phyloP scores from a whole-genome alignment of 2,329 filamentous ascomycete species.

The Phyllosticta citribraziliensis region DNA sequence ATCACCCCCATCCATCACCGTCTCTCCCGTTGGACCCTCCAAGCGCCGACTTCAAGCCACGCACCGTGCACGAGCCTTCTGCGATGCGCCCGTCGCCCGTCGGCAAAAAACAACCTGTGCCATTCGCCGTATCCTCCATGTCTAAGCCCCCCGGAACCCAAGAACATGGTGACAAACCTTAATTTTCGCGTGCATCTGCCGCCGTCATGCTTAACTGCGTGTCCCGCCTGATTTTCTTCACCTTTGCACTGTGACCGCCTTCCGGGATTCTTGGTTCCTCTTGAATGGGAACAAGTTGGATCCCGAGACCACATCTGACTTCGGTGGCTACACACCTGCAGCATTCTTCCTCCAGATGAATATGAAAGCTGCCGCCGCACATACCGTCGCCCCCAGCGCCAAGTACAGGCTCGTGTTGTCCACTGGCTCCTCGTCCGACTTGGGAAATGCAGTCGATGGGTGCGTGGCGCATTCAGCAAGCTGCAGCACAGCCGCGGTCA shows the following conservation, averaged over 20 bases:
- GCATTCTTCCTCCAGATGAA: slow-evolving; percentile 48
- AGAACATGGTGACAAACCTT: neutral
- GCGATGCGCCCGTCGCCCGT: neutral
- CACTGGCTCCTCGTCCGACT: slow-evolving; percentile 73
- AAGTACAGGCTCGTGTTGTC: slow-evolving; percentile 82
- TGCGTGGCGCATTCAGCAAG: slow-evolving; percentile 88
- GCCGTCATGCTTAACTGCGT: neutral
- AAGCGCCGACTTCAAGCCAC: neutral
- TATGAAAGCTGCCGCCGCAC: slow-evolving; percentile 47
- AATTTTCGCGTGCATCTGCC: neutral
- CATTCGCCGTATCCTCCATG: neutral
- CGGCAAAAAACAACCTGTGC: neutral
- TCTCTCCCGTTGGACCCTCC: neutral
- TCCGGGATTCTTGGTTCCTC: neutral
- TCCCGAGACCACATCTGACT: neutral
- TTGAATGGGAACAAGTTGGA: neutral
- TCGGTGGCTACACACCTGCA: neutral
- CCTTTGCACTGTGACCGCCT: neutral
- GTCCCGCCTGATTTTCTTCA: neutral
- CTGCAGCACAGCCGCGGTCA: slow-evolving; percentile 15
- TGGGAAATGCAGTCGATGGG: slow-evolving; percentile 80
- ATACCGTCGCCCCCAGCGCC: slow-evolving; percentile 62
- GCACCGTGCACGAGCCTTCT: neutral
- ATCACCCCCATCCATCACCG: neutral
- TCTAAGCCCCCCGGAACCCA: neutral